Conservation (phyloP, 768 basidiomycete genomes). For the Strobilomyces echinocephalus region DNA sequence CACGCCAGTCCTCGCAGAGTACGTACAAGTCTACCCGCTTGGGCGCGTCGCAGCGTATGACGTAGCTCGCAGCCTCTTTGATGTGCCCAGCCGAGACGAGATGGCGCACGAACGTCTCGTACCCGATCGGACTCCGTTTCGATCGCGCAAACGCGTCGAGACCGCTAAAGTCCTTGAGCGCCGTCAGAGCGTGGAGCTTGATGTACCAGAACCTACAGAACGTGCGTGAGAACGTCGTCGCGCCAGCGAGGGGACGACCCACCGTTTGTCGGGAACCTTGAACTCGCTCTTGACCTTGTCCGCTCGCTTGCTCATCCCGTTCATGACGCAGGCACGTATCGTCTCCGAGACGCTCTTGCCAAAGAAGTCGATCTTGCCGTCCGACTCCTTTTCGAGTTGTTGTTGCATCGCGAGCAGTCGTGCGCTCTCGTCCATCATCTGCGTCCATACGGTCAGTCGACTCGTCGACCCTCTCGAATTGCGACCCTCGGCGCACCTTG, state of each 20-base stretch:
- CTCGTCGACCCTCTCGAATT: background rate
- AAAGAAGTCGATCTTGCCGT: constrained; percentile 74
- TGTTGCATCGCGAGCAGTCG: constrained; percentile 79
- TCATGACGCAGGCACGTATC: constrained; percentile 69
- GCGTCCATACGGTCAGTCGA: background rate
- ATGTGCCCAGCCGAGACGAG: constrained; percentile 68
- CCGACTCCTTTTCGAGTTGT: constrained; percentile 79
- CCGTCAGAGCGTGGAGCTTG: constrained; percentile 79
- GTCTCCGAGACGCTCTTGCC: constrained; percentile 87
- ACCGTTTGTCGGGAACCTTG: constrained; percentile 95
- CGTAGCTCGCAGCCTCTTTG: constrained; percentile 74
- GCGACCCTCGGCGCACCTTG: constrained; percentile 48
- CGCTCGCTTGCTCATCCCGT: constrained; percentile 79
- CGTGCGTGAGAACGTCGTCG: background rate
- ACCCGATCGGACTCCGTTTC: constrained; percentile 91
- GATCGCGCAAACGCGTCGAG: constrained; percentile 83
- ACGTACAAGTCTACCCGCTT: constrained; percentile 85
- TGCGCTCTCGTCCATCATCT: constrained; percentile 91
- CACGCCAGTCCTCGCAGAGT: constrained; percentile 84
- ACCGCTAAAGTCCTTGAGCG: constrained; percentile 78
- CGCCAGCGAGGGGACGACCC: constrained; percentile 12
- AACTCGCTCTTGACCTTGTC: constrained; percentile 88
- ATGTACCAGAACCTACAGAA: constrained; percentile 82
- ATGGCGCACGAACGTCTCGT: constrained; percentile 83
- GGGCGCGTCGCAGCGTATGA: constrained; percentile 78